Base-by-base conservation (phyloP, 805 yeast genomes). In the Tetrapisispora iriomotensis region DNA sequence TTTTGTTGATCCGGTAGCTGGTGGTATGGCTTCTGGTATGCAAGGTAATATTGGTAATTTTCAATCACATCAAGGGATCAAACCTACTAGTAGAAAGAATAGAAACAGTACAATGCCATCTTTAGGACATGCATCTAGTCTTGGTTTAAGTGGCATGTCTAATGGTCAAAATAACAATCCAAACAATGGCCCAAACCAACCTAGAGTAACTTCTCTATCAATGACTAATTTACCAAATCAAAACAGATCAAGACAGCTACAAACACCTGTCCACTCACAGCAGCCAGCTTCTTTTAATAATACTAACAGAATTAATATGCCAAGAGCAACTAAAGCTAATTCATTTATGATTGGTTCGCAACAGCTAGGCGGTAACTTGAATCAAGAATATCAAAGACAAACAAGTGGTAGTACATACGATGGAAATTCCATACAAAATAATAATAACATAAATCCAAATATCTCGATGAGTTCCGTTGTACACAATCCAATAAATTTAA, bases 11-110 rank as follows among this genome's bases (percentile, higher is more conserved):
- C 59, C 59, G 13, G 21, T 30, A 33, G 30, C 34, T 29, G 32
- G 20, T 29, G 17, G 28, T 3, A 31, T 25, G 25, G 26, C 20
- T 20, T 35, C 34, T 21, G 36, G 36, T 33, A 25, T 35, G n/a
- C 18, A 30, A 17, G 31, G 30, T 6, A 25, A 25, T 29, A 29
- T 34, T 28, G 41, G 39, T 9, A 29, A 22, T 17, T 28, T 18
- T 23, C 39, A 27, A 29, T 36, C 41, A 8, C 37, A 36, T 32
- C 49, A 53, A 23, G 36, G 42, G 8, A 48, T 57, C 38, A 53
- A 56, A 42, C 54, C 64, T 29, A 59, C 65, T 1, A 60, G 64
- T 36, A 56, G 65, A 38, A 61, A 61, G 38, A 60, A 61, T 37
- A 58, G 64, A 49, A 45, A 47, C 23, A 58, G 62, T 32, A 52